Evolutionary conservation across 2,329 filamentous ascomycete genomes (phyloP).

Genomic region (Calonectria ilicicola): DNA sequence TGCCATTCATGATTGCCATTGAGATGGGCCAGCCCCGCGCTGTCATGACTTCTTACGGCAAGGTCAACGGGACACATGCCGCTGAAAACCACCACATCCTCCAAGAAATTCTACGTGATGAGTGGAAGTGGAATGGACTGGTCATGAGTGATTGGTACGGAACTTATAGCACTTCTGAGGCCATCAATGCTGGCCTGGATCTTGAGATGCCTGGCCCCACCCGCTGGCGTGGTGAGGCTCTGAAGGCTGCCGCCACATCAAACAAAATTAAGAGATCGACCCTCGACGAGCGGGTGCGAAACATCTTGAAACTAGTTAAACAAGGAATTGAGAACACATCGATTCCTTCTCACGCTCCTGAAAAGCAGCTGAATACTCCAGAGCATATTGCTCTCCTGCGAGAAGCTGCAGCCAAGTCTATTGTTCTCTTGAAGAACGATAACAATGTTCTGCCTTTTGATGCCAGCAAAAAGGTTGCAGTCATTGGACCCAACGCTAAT

Average conservation of each 20-base stretch:
- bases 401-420: slow-evolving; percentile 65
- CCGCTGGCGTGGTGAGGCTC: slow-evolving; percentile 40
- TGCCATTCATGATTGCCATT: slow-evolving; percentile 33
- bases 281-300: slow-evolving; percentile 45
- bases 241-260: slow-evolving; percentile 40
- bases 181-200: slow-evolving; percentile 46
- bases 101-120: slow-evolving; percentile 43
- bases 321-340: slow-evolving; percentile 29
- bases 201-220: slow-evolving; percentile 53
- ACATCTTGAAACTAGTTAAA: slow-evolving; percentile 47
- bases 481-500: slow-evolving; percentile 67
- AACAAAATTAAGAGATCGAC: slow-evolving; percentile 43
- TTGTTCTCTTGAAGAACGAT: slow-evolving; percentile 60
- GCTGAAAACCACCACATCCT: slow-evolving; percentile 38
- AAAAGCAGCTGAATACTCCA: slow-evolving; percentile 36
- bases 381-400: slow-evolving; percentile 42
- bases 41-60: slow-evolving; percentile 39
- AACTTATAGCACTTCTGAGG: slow-evolving; percentile 45
- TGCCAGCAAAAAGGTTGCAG: slow-evolving; percentile 48
- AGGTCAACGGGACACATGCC: slow-evolving; percentile 41
- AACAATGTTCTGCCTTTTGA: slow-evolving; percentile 18
- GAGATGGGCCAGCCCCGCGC: slow-evolving; percentile 25
- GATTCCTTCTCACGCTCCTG: slow-evolving; percentile 26
- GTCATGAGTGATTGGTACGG: slow-evolving; percentile 52
- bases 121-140: slow-evolving; percentile 50